Conservation (phyloP, 345 rosid species). For the Salix viminalis region DNA sequence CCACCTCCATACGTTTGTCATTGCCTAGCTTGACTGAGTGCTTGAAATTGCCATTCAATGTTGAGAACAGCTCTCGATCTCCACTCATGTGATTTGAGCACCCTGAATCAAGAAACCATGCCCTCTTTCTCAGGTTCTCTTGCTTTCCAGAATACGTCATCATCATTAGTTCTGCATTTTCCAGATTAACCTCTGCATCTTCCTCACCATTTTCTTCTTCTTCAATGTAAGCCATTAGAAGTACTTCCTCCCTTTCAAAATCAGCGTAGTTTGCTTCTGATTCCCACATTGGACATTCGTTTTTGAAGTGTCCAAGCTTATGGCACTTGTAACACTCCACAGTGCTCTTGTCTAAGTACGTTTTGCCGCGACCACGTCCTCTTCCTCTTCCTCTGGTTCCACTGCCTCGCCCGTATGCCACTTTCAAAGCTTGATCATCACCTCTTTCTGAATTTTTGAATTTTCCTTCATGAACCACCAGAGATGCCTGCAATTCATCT, state of each 20-base stretch:
- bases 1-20: not conserved
- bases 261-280: not conserved
- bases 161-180: too few species aligned
- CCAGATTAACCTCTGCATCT: too few species aligned
- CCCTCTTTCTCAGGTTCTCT: too few species aligned
- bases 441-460: not conserved
- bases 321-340: not conserved
- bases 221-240: slow-evolving; percentile 1
- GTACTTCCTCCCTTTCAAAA: slow-evolving; percentile 1
- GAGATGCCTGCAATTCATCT: not conserved
- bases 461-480: not conserved
- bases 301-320: not conserved
- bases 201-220: too few species aligned
- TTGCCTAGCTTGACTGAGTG: not conserved
- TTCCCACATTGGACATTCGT: not conserved
- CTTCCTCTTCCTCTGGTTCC: not conserved
- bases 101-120: too few species aligned
- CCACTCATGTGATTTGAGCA: too few species aligned
- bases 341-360: not conserved
- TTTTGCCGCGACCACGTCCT: not conserved
- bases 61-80: too few species aligned
- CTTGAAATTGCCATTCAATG: too few species aligned
- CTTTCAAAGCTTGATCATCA: not conserved
- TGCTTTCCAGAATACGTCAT: too few species aligned
- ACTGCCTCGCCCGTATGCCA: not conserved